Evolutionary conservation across 768 basidiomycete genomes (phyloP).

Genomic region (Auricularia sp.): DNA sequence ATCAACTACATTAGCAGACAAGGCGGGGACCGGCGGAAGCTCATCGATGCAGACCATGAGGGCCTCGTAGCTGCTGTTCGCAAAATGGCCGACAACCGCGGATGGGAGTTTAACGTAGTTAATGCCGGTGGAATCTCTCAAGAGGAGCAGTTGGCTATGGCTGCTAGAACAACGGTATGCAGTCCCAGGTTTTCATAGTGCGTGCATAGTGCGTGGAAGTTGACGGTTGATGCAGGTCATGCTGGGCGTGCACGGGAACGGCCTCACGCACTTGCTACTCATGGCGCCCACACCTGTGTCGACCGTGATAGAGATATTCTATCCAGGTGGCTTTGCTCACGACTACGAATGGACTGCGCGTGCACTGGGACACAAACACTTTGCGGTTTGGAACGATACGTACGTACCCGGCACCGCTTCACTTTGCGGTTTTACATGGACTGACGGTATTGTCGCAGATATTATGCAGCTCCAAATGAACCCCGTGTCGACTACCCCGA

Average conservation of each 20-base stretch:
- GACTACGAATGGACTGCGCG: conserved; percentile 79
- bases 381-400: conserved; percentile 75
- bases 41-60: conserved; percentile 31
- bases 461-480: conserved; percentile 35
- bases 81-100: conserved; percentile 16
- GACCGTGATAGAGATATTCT: conserved; percentile 80
- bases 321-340: conserved; percentile 68
- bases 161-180: conserved; percentile 60
- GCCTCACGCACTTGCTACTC: conserved; percentile 74
- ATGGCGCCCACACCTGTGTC: conserved; percentile 69
- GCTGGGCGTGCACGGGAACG: conserved; percentile 70
- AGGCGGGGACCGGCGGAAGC: conserved; percentile 36
- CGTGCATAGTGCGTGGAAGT: not conserved
- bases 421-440: conserved; percentile 1
- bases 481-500: conserved; percentile 60
- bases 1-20: conserved; percentile 71
- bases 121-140: conserved; percentile 56
- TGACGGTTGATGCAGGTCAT: conserved; percentile 36
- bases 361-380: conserved; percentile 64
- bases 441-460: conserved; percentile 11
- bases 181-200: not conserved
- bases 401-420: conserved; percentile 31
- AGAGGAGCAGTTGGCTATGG: conserved; percentile 63
- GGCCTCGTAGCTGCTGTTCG: conserved; percentile 15
- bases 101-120: conserved; percentile 54